Evolutionary conservation across 148 eudicot genomes (phyloP), one percentile per base, ranked within the genome.

Genomic region (Talinum fruticosum): DNA sequence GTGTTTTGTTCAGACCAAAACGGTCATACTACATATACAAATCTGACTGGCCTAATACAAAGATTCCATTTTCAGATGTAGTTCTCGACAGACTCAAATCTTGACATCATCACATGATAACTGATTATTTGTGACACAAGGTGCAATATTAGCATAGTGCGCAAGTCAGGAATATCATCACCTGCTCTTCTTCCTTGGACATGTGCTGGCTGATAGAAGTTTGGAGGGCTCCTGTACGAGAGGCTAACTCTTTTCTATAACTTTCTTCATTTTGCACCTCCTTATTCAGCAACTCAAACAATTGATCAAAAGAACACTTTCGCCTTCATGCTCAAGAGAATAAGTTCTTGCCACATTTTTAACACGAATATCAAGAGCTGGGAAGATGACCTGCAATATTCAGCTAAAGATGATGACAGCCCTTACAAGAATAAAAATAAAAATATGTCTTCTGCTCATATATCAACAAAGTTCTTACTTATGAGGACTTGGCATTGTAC

Each of bases 171-270:
- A 26, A 2, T n/a, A 67, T 57, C 36, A 72, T 57, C 65, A 92
- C 97, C 97, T 96, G 99, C 78, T 96, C 97, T 86, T 96, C 99
- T 83, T 96, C 97, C 91, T 93, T 96, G 69, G 95, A 91, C 99
- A 96, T 93, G 84, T 96, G 99, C 82, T 96, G 97, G 83, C 89
- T 87, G 77, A 96, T 91, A 78, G 97, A 93, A 73, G 99, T 96
- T 84, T 87, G 91, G 71, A 96, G 93, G 45, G 97, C 99, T 65
- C 97, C 94, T 6, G 97, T 90, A 79, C 99, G 88, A 71, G 97
- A 96, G 36, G 99, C 99, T 84, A 96, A 76, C 83, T 93, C 97
- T 87, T 97, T 88, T 76, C 90, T 85, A 83, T 86, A 91, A 84
- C 87, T 87, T 85, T 93, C 97, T 71, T 93, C 93, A 70, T 80